phyloP scores from a whole-genome alignment of 352 stramenopile species.

The Pythium vanterpoolii region DNA sequence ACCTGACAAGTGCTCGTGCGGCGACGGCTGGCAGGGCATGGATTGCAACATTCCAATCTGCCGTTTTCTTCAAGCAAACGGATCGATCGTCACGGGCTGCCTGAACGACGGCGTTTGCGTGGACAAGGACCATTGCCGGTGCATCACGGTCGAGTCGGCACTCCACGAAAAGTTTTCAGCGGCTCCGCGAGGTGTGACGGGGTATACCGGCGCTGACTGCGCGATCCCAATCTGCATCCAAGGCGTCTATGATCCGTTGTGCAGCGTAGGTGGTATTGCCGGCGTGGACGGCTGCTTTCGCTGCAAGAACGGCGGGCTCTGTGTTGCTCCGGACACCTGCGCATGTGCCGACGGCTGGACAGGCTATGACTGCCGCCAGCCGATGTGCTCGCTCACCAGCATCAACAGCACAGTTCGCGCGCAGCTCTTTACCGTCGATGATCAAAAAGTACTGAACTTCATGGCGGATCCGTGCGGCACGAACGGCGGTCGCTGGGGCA shows the following conservation, averaged over 20 bases:
- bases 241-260: conserved; percentile 93
- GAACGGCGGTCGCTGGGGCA: conserved; percentile 66
- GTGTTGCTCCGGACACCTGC: conserved; percentile 89
- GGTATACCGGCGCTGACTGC: conserved; percentile 92
- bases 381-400: conserved; percentile 79
- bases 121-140: conserved; percentile 91
- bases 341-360: conserved; percentile 91
- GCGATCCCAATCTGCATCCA: conserved; percentile 95
- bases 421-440: conserved; percentile 94
- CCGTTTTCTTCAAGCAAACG: conserved; percentile 63
- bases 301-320: conserved; percentile 93
- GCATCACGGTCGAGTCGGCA: conserved; percentile 84
- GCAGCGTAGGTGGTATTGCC: conserved; percentile 33
- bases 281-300: conserved; percentile 92
- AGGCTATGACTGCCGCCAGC: conserved; percentile 93
- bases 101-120: conserved; percentile 92
- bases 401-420: conserved; percentile 55
- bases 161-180: conserved; percentile 74
- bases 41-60: conserved; percentile 95
- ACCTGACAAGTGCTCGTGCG: conserved; percentile 90
- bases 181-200: conserved; percentile 83
- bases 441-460: conserved; percentile 90
- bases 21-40: conserved; percentile 90
- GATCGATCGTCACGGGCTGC: conserved; percentile 76
- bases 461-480: conserved; percentile 93